Conservation (phyloP, 495 filamentous ascomycete genomes). For the Cryomyces minteri region DNA sequence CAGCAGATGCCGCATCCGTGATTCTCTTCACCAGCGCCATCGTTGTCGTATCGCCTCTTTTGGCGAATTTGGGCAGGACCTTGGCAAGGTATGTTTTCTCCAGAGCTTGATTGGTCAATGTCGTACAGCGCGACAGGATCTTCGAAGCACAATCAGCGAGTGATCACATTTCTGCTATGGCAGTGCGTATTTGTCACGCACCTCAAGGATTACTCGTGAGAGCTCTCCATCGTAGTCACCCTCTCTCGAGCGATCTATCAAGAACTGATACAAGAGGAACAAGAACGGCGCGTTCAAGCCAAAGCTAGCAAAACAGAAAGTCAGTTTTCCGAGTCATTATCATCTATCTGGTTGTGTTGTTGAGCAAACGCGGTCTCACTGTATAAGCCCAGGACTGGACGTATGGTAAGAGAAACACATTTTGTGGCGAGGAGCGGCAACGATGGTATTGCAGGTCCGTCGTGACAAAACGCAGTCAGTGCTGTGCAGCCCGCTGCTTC, state of each 20-base stretch:
- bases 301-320: conserved; percentile 19
- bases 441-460: too few species aligned
- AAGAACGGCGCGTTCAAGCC: conserved; percentile 37
- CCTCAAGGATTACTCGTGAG: conserved; percentile 43
- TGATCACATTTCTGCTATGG: too few species aligned
- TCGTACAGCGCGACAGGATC: conserved; percentile 45
- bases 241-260: conserved; percentile 46
- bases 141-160: conserved; percentile 7
- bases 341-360: too few species aligned
- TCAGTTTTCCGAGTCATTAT: too few species aligned
- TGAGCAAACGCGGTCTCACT: too few species aligned
- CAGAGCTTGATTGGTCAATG: conserved; percentile 40
- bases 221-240: conserved; percentile 46
- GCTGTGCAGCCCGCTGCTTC: too few species aligned
- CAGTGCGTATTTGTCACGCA: conserved; percentile 5
- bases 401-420: too few species aligned
- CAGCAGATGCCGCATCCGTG: conserved; percentile 12
- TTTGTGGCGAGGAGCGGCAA: too few species aligned
- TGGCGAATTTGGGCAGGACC: conserved; percentile 40
- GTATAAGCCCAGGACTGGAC: too few species aligned
- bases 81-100: conserved; percentile 50
- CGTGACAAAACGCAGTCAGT: too few species aligned
- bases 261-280: conserved; percentile 38
- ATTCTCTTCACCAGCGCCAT: conserved; percentile 39
- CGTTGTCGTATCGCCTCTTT: conserved; percentile 44